phyloP scores from a whole-genome alignment of 495 filamentous ascomycete genomes.

The Hamigera avellanea region DNA sequence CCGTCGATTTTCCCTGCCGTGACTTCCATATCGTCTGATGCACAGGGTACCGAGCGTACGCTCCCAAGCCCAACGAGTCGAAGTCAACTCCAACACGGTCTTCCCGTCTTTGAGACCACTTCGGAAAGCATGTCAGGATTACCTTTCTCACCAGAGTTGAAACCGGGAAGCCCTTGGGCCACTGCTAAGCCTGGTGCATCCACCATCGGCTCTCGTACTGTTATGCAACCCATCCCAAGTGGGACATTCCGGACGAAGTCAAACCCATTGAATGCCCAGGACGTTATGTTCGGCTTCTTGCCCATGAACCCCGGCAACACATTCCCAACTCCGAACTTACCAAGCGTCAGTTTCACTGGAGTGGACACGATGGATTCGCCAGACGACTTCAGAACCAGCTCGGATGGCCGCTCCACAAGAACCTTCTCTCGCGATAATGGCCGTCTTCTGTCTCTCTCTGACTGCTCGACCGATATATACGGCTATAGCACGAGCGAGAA shows the following conservation, averaged over 20 bases:
- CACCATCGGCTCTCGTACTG: constrained; percentile 1
- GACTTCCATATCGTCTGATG: constrained; percentile 12
- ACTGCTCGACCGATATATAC: constrained; percentile 20
- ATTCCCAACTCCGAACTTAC: constrained; percentile 4
- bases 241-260: constrained; percentile 14
- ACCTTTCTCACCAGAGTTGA: constrained; percentile 4
- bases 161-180: constrained; percentile 5
- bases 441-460: constrained; percentile 13
- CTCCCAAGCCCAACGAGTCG: constrained; percentile 26
- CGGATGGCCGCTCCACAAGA: constrained; percentile 8
- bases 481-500: constrained; percentile 24
- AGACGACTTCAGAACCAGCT: constrained; percentile 11
- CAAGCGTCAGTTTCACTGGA: constrained; percentile 8
- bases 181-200: constrained; percentile 3
- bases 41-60: constrained; percentile 19
- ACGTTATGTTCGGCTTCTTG: constrained; percentile 20
- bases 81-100: constrained; percentile 7
- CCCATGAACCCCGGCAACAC: constrained; percentile 14
- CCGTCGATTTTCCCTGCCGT: constrained; percentile 11
- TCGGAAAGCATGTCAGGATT: constrained; percentile 10
- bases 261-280: constrained; percentile 10
- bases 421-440: constrained; percentile 12
- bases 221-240: constrained; percentile 4
- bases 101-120: constrained; percentile 3
- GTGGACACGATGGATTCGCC: constrained; percentile 11